Evolutionary conservation across 2,329 filamentous ascomycete species (phyloP), one percentile per base, ranked within the genome.

Genomic region (Verticillium zaregamsianum): DNA sequence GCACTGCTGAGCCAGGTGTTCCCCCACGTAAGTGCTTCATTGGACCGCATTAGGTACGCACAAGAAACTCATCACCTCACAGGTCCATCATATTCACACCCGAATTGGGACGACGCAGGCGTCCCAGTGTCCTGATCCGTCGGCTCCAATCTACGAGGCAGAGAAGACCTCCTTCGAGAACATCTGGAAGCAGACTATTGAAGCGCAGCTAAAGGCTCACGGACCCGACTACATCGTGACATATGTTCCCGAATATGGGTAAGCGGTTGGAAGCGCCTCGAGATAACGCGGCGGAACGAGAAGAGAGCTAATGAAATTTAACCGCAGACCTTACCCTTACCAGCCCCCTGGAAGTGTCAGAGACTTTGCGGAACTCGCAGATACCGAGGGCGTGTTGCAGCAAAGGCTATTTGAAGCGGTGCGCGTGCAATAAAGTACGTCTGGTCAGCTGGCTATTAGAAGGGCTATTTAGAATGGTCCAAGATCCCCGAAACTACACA

Each of bases 81-180:
- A 75, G 73, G 72, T 74, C 14, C 63, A 68, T 32, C 73, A 76
- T 54, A 73, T 75, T 25, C 73, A 76, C 58, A 66, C 73, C 1
- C 67, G 74, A 31, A 74, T 73, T 20, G 72, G 74, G 17, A 76
- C 73, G 11, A 74, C 73, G 2, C 73, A 76, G 33, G 69, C 73
- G 0, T 75, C 74, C 0, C 74, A 76, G 55, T 75, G 73, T 31
- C 72, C 73, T 1, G 72, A 76, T 4, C 74, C 74, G 2, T 66
- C 69, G 2, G 68, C 74, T 35, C 67, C 69, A 0, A 61, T 65
- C 23, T 76, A 73, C 33, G 62, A 64, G 5, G 58, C 67, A 1
- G 73, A 76, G 58, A 64, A 69, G 37, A 59, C 63, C 1, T 75
- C 72, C 59, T 74, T 76, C 37, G 73, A 76, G 25, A 68, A 66